Percentiles rank a stretch among this genome's conserved stretches.
Conservation (phyloP, 352 stramenopile genomes). For the Phytophthora sp. region DNA sequence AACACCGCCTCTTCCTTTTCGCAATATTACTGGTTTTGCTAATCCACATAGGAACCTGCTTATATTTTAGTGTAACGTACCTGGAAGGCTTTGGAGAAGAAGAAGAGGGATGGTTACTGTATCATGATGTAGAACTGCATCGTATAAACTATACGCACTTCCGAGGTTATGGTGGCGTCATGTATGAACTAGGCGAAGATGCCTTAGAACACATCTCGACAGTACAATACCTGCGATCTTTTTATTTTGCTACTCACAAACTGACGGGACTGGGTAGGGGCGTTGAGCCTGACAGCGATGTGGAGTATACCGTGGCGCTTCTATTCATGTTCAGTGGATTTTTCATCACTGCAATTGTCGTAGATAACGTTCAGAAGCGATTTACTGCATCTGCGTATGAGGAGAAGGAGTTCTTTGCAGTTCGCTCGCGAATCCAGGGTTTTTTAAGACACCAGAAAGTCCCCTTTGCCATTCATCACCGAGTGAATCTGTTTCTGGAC, state of each 20-base stretch:
- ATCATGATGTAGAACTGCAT: constrained; percentile 30
- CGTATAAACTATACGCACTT: constrained; percentile 20
- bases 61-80: constrained; percentile 44
- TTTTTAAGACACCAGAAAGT: constrained; percentile 60
- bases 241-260: constrained; percentile 49
- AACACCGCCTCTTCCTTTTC: constrained; percentile 21
- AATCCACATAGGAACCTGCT: constrained; percentile 38
- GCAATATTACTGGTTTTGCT: constrained; percentile 29
- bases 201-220: constrained; percentile 14
- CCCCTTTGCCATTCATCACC: constrained; percentile 47
- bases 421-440: constrained; percentile 52
- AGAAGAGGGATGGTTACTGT: constrained; percentile 33
- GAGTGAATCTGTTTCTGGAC: constrained; percentile 62
- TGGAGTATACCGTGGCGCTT: constrained; percentile 40
- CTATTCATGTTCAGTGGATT: constrained; percentile 57
- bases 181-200: constrained; percentile 3
- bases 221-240: constrained; percentile 48
- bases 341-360: constrained; percentile 55
- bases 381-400: constrained; percentile 59
- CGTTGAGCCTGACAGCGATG: constrained; percentile 41
- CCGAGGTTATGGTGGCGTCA: background rate
- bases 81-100: constrained; percentile 29
- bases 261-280: constrained; percentile 47
- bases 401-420: constrained; percentile 63
- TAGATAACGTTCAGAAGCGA: constrained; percentile 61